A percentile compares a stretch with the other conserved stretches of the same genome.
Evolutionary conservation across 2,329 filamentous ascomycete genomes (phyloP).

Genomic region (Pseudogymnoascus sp.): DNA sequence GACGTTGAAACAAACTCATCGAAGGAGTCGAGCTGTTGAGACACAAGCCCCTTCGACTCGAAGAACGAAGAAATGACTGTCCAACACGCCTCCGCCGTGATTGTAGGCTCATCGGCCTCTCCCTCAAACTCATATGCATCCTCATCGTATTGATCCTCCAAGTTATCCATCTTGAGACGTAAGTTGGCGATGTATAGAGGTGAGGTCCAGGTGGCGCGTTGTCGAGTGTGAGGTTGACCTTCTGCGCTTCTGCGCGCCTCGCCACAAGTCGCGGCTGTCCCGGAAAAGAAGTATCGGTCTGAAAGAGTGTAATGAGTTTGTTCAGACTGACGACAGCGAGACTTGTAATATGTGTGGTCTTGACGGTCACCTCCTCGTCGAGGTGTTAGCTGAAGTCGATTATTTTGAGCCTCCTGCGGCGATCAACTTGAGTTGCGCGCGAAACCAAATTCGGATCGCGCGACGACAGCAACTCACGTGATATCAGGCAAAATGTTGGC

Average conservation of each 20-base stretch:
- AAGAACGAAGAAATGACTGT: slow-evolving; percentile 96
- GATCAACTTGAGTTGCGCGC: not conserved
- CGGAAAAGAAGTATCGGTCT: not conserved
- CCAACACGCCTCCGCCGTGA: slow-evolving; percentile 98
- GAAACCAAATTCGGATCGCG: not conserved
- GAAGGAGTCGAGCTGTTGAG: slow-evolving; percentile 96
- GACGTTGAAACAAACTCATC: slow-evolving; percentile 93
- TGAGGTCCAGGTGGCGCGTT: slow-evolving; percentile 10
- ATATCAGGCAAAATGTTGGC: not conserved
- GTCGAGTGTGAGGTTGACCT: not conserved
- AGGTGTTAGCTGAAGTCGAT: not conserved
- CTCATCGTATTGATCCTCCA: slow-evolving; percentile 41
- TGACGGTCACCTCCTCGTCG: slow-evolving; percentile 4
- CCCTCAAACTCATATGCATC: slow-evolving; percentile 61
- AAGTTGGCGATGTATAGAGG: not conserved
- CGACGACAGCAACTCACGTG: not conserved
- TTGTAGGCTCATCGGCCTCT: slow-evolving; percentile 59
- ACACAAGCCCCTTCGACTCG: slow-evolving; percentile 88
- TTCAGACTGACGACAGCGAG: not conserved
- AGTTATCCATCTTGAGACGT: slow-evolving; percentile 26
- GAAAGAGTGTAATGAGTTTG: not conserved
- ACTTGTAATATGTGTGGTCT: not conserved
- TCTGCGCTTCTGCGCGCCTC: slow-evolving; percentile 9
- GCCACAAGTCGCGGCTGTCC: slow-evolving; percentile 5
- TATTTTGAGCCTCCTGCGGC: slow-evolving; percentile 5